Conservation (phyloP, 305 asterid genomes). For the Solanum chacoense region DNA sequence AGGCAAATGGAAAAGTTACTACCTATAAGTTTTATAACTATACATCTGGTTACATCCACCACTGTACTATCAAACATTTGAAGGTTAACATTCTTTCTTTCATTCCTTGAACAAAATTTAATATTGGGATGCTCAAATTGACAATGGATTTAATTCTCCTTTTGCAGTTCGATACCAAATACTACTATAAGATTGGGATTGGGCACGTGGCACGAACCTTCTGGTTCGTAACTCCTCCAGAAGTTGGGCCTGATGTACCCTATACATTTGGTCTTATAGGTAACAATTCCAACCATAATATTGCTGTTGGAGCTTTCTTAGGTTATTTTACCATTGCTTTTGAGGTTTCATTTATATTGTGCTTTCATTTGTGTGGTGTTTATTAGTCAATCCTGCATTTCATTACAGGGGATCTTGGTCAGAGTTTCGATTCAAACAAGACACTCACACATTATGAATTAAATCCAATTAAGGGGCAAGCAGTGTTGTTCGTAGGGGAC, state of each 20-base stretch:
- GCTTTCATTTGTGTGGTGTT: not conserved
- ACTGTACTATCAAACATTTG: conserved; percentile 41
- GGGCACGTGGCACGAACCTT: conserved; percentile 41
- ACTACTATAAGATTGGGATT: conserved; percentile 55
- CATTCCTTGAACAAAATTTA: not conserved
- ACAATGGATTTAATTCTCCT: not conserved
- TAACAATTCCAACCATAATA: conserved; percentile 8
- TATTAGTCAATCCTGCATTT: not conserved
- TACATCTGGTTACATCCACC: conserved; percentile 79
- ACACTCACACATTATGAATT: conserved; percentile 60
- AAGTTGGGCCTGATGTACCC: conserved; percentile 76
- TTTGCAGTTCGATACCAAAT: conserved; percentile 51
- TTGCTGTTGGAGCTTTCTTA: not conserved
- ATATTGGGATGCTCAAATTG: not conserved
- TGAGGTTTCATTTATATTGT: not conserved
- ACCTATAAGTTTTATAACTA: conserved; percentile 45
- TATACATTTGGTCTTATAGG: conserved; percentile 84
- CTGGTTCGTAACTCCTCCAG: conserved; percentile 72
- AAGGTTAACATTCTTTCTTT: conserved; percentile 24
- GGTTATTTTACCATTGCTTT: not conserved
- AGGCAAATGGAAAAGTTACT: conserved; percentile 30
- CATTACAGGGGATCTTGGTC: conserved; percentile 73
- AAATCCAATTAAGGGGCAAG: conserved; percentile 55
- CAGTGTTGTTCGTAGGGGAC: conserved; percentile 65
- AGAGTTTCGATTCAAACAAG: conserved; percentile 58